A percentile compares a stretch with the other conserved stretches of the same genome.
Evolutionary conservation across 345 rosid species (phyloP).

Genomic region (Durio zibethinus): DNA sequence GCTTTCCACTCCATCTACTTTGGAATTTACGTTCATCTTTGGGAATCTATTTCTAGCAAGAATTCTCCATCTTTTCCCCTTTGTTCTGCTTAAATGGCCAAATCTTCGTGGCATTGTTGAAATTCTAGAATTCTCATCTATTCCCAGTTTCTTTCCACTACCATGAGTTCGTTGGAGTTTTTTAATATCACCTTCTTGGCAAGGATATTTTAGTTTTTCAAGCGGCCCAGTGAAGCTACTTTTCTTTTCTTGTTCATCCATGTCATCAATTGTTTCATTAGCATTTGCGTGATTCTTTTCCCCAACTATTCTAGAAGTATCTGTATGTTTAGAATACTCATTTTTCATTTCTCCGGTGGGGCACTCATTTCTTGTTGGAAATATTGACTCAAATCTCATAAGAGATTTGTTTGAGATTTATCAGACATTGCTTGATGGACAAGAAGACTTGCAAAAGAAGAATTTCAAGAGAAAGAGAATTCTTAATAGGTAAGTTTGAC

Average conservation of each 20-base stretch:
- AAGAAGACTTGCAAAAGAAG: too few relatives aligned
- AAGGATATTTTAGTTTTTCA: constrained; percentile 3
- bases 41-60: constrained; percentile 31
- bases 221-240: not conserved
- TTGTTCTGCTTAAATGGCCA: constrained; percentile 18
- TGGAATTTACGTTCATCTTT: constrained; percentile 20
- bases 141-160: constrained; percentile 27
- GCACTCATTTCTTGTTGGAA: too few relatives aligned
- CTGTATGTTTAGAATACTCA: not conserved
- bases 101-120: constrained; percentile 12
- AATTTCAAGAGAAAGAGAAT: too few relatives aligned
- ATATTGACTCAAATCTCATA: too few relatives aligned
- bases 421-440: too few relatives aligned
- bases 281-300: constrained; percentile 9
- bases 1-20: not conserved
- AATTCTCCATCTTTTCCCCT: constrained; percentile 34
- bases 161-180: constrained; percentile 7
- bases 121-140: not conserved
- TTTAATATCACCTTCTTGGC: constrained; percentile 9
- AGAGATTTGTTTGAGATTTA: too few relatives aligned
- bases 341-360: not conserved
- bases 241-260: constrained; percentile 12
- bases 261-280: not conserved
- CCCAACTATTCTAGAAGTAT: not conserved
- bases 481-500: too few relatives aligned